A percentile compares a stretch with the other conserved stretches of the same genome.
Conservation (phyloP, 345 rosid genomes). For the Pugionium dolabratum region DNA sequence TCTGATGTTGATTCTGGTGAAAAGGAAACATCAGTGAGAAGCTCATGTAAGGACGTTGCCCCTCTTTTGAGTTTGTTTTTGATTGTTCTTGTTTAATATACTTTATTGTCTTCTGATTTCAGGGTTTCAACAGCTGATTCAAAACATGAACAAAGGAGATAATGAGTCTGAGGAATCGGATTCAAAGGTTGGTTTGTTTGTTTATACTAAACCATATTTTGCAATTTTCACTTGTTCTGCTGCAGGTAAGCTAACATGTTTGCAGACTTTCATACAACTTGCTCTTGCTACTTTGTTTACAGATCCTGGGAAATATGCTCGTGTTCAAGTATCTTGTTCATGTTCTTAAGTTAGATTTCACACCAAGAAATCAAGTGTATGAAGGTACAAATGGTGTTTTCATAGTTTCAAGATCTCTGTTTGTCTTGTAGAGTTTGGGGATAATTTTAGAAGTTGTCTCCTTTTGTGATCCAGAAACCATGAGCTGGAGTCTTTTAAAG, state of each 20-base stretch:
- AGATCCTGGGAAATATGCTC: constrained; percentile 65
- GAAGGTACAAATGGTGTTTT: constrained; percentile 45
- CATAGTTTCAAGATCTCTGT: constrained; percentile 12
- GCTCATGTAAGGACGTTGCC: constrained; percentile 42
- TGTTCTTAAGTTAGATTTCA: constrained; percentile 67
- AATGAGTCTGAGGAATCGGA: constrained; percentile 43
- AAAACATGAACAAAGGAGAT: constrained; percentile 46
- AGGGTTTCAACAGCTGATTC: constrained; percentile 68
- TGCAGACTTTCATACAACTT: constrained; percentile 8
- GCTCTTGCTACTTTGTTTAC: constrained; percentile 36
- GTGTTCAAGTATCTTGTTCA: constrained; percentile 72
- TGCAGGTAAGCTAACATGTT: constrained; percentile 6
- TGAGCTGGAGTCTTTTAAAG: constrained; percentile 68
- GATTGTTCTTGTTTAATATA: not conserved
- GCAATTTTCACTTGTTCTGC: not conserved
- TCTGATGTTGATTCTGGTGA: constrained; percentile 45
- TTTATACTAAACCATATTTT: not conserved
- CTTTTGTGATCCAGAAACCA: constrained; percentile 56
- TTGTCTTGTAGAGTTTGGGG: constrained; percentile 4
- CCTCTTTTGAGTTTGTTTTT: constrained; percentile 42
- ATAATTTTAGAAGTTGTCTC: constrained; percentile 3
- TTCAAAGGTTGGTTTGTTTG: constrained; percentile 49
- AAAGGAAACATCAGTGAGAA: constrained; percentile 42
- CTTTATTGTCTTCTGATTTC: constrained; percentile 28
- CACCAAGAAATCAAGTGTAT: constrained; percentile 49